These are phyloP conservation scores for Leishmania guyanensis DNA, from an alignment of 208 protist genomes.

Conservation along the genomic window DNA sequence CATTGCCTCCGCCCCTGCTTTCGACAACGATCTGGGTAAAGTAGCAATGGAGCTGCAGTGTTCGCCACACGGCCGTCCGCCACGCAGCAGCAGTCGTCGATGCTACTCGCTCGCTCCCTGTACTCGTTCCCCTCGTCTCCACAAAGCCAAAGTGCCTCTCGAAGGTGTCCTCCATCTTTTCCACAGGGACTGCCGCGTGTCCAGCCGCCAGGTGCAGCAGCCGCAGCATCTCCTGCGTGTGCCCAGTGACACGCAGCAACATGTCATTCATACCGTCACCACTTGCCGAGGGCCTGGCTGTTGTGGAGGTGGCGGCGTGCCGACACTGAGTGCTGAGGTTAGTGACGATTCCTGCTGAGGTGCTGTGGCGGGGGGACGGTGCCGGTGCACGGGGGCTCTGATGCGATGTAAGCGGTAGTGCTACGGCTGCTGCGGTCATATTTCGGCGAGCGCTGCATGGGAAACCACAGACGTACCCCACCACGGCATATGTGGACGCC, in stretches of 20 bases:
- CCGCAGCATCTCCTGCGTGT: slow-evolving; percentile 13
- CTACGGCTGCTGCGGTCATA: background rate
- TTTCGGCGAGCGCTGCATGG: background rate
- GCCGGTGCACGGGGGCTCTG: background rate
- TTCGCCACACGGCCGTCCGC: slow-evolving; percentile 19
- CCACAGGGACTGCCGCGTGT: slow-evolving; percentile 4
- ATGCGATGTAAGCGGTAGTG: background rate
- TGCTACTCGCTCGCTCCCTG: background rate
- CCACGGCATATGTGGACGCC: background rate
- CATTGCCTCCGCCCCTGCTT: background rate
- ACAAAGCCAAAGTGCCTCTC: slow-evolving; percentile 10
- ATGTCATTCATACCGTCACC: background rate
- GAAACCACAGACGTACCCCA: background rate
- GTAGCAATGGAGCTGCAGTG: slow-evolving; percentile 22
- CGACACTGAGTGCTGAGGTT: background rate
- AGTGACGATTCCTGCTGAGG: background rate
- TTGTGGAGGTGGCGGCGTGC: background rate
- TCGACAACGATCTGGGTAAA: background rate
- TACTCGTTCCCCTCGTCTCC: background rate
- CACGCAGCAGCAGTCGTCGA: background rate
- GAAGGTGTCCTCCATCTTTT: slow-evolving; percentile 12
- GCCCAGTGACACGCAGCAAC: slow-evolving; percentile 11
- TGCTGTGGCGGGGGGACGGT: background rate
- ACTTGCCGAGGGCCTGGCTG: background rate
- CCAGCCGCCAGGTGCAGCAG: slow-evolving; percentile 19